Conservation (phyloP, 2,329 filamentous ascomycete species). For the Didymellaceae sp. region DNA sequence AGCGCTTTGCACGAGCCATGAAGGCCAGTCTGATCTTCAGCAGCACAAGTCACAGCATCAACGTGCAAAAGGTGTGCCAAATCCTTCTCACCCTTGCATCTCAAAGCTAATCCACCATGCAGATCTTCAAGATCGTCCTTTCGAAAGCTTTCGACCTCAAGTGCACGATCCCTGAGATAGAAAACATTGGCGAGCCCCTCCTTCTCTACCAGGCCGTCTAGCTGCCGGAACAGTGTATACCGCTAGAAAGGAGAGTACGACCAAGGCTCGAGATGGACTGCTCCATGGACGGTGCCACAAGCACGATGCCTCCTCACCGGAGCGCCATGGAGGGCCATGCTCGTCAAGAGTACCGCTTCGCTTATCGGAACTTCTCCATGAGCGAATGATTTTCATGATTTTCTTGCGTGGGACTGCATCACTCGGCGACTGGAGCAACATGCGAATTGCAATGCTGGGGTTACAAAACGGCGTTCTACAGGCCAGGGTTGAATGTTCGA, state of each 20-base stretch:
- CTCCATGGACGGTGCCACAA: not conserved
- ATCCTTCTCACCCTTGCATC: accelerated
- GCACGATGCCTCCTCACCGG: not conserved
- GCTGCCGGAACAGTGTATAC: constrained; percentile 29
- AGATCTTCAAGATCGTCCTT: constrained; percentile 99
- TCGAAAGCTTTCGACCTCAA: constrained; percentile 99
- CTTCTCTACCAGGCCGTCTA: constrained; percentile 73
- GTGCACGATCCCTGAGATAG: constrained; percentile 98
- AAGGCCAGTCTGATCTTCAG: constrained; percentile 97
- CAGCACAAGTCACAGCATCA: constrained; percentile 99
- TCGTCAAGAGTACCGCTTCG: constrained; percentile 19
- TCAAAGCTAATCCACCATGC: constrained; percentile 38
- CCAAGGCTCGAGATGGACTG: constrained; percentile 8
- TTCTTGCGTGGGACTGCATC: constrained; percentile 44
- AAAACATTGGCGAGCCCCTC: constrained; percentile 94
- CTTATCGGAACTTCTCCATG: constrained; percentile 41
- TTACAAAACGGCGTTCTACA: constrained; percentile 41
- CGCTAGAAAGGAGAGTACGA: constrained; percentile 24
- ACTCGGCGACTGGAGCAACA: constrained; percentile 48
- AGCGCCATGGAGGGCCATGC: not conserved
- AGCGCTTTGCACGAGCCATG: constrained; percentile 97
- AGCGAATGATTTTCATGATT: constrained; percentile 48
- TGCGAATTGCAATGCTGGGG: constrained; percentile 29
- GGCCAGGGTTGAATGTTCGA: constrained; percentile 23
- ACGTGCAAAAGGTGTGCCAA: constrained; percentile 89